A percentile compares a stretch with the other conserved stretches of the same genome.
These are phyloP conservation scores for Cryptococcus sp. DNA, from an alignment of 1,284 basidiomycete species.

Conservation along the genomic window DNA sequence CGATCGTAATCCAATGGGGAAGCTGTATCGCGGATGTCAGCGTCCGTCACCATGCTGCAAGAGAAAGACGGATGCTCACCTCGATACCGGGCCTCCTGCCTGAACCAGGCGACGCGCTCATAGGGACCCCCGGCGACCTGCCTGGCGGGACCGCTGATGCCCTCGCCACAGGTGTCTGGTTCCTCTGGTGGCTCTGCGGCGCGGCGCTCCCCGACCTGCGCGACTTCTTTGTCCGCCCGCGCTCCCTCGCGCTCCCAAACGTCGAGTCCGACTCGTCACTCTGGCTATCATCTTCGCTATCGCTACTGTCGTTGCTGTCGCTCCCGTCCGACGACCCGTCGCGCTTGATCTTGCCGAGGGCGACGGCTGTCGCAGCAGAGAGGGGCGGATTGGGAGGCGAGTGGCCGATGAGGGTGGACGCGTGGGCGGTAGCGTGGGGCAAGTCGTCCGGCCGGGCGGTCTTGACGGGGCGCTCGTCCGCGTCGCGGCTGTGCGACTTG, in stretches of 20 bases:
- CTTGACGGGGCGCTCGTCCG: not conserved
- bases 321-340: not conserved
- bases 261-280: conserved; percentile 47
- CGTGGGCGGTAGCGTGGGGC: not conserved
- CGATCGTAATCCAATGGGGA: conserved; percentile 67
- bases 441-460: not conserved
- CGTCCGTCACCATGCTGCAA: not conserved
- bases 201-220: conserved; percentile 70
- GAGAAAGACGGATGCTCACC: conserved; percentile 1
- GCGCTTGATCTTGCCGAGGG: too few species aligned
- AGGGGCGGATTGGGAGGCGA: too few species aligned
- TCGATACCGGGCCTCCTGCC: conserved; percentile 9
- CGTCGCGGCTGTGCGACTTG: not conserved
- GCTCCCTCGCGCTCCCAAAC: conserved; percentile 71
- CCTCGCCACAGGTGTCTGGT: conserved; percentile 12
- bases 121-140: not conserved
- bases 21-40: conserved; percentile 43
- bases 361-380: too few species aligned
- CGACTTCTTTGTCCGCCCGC: conserved; percentile 77
- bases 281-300: not conserved
- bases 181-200: not conserved
- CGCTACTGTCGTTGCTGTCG: not conserved
- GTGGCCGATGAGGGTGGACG: too few species aligned
- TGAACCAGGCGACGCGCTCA: conserved; percentile 7
- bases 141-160: not conserved